These are phyloP conservation scores for Prunus yedoensis DNA, from an alignment of 331 rosid genomes.

Conservation along the genomic window DNA sequence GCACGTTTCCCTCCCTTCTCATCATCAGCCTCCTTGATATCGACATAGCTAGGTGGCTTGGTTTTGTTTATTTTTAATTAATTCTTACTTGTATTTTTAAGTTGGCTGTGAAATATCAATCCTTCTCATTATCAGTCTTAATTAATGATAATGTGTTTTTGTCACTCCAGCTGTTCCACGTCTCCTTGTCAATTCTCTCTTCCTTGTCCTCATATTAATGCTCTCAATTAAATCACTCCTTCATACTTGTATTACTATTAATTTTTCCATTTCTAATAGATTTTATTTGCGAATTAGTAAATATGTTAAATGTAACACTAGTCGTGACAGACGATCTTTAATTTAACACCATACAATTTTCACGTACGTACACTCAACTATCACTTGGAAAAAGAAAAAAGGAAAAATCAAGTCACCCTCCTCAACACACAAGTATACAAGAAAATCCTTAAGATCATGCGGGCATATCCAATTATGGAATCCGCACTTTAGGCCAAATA, in stretches of 20 bases:
- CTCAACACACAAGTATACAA: neutral
- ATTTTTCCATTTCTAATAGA: neutral
- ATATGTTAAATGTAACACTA: too few species aligned
- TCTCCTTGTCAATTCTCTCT: slow-evolving; percentile 1
- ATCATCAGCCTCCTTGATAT: slow-evolving; percentile 14
- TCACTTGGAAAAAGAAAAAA: neutral
- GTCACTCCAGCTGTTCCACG: slow-evolving; percentile 12
- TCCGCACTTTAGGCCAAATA: neutral
- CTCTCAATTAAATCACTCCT: neutral
- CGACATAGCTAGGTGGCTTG: neutral
- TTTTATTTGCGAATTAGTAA: too few species aligned
- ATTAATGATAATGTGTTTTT: slow-evolving; percentile 2
- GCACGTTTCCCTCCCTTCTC: slow-evolving; percentile 18
- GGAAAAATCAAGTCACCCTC: neutral
- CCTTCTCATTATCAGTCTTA: neutral
- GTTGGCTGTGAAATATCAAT: neutral
- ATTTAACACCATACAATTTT: too few species aligned
- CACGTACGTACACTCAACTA: too few species aligned
- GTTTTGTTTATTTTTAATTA: too few species aligned
- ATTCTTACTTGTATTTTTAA: neutral
- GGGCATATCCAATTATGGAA: neutral
- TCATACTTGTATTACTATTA: too few species aligned
- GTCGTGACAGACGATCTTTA: too few species aligned
- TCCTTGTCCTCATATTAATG: neutral
- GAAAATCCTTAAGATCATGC: slow-evolving; percentile 2